Evolutionary conservation across 73 alveolate species (phyloP).

Genomic region (Vitrella brassicaformis): DNA sequence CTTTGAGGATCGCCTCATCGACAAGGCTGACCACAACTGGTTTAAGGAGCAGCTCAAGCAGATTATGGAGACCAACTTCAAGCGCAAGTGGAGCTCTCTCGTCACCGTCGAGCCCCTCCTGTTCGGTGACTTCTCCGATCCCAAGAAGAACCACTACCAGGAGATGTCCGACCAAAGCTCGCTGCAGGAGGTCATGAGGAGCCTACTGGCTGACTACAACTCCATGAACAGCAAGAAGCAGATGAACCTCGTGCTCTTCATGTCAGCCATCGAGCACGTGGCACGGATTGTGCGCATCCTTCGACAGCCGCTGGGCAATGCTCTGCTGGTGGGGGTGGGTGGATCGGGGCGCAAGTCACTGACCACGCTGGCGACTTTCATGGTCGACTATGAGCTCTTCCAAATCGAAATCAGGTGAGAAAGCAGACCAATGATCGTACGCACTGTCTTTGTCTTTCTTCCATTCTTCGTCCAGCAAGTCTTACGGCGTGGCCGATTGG

Average conservation of each 20-base stretch:
- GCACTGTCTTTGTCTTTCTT: neutral
- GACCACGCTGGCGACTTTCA: constrained; percentile 87
- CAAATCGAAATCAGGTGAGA: constrained; percentile 52
- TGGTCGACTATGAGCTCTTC: constrained; percentile 66
- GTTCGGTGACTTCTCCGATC: constrained; percentile 78
- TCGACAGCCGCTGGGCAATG: constrained; percentile 89
- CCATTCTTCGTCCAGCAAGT: constrained; percentile 16
- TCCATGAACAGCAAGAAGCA: constrained; percentile 25
- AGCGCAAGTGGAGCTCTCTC: constrained; percentile 70
- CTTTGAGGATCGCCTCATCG: constrained; percentile 86
- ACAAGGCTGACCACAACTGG: constrained; percentile 56
- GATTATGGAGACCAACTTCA: constrained; percentile 64
- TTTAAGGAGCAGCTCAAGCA: constrained; percentile 80
- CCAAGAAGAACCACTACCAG: constrained; percentile 60
- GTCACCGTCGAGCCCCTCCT: constrained; percentile 77
- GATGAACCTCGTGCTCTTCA: constrained; percentile 94
- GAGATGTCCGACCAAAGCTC: neutral
- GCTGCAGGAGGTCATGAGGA: constrained; percentile 39
- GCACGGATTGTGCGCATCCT: constrained; percentile 89
- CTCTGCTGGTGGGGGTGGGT: constrained; percentile 98
- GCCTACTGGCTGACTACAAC: constrained; percentile 57
- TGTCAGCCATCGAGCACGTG: constrained; percentile 93
- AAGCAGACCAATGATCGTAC: neutral
- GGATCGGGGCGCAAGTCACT: constrained; percentile 98
- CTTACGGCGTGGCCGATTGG: constrained; percentile 74